Evolutionary conservation across 495 filamentous ascomycete species (phyloP).

Genomic region (Tricharina praecox): DNA sequence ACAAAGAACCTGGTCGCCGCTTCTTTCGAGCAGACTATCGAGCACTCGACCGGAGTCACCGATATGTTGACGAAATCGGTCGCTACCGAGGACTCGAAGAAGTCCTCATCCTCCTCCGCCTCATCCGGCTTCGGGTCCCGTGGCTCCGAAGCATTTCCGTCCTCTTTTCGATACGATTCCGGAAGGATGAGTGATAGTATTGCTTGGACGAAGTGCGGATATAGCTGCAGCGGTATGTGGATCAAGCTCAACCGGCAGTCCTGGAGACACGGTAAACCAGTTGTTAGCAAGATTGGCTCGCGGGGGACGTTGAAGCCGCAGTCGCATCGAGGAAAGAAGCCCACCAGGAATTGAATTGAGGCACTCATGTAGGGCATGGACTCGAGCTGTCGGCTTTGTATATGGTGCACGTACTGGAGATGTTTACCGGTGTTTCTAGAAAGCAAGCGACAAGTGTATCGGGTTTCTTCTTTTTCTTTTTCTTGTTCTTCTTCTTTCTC

Average conservation of each 20-base stretch:
- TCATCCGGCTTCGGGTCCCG: not conserved
- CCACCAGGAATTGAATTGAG: constrained; percentile 28
- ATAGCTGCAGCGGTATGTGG: constrained; percentile 73
- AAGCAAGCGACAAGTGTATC: not conserved
- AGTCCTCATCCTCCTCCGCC: constrained; percentile 14
- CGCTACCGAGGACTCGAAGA: constrained; percentile 15
- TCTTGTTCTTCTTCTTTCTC: too few relatives aligned
- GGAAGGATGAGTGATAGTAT: constrained; percentile 73
- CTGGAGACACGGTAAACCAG: constrained; percentile 36
- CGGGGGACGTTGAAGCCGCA: not conserved
- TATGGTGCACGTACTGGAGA: not conserved
- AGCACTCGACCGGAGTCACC: constrained; percentile 83
- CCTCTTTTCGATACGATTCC: constrained; percentile 31
- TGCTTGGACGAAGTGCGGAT: constrained; percentile 63
- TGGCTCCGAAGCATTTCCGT: constrained; percentile 5
- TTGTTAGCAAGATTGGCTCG: not conserved
- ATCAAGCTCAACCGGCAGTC: constrained; percentile 75
- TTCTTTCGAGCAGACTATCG: constrained; percentile 64
- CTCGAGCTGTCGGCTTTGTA: too few relatives aligned
- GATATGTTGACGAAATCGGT: constrained; percentile 86
- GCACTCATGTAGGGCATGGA: constrained; percentile 27
- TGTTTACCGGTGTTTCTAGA: not conserved
- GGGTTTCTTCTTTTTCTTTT: too few relatives aligned
- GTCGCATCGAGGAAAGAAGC: constrained; percentile 11
- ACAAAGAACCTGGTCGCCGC: constrained; percentile 58